Evolutionary conservation across 2,329 filamentous ascomycete species (phyloP), one percentile per base, ranked within the genome.

Genomic region (Emmonsia crescens): DNA sequence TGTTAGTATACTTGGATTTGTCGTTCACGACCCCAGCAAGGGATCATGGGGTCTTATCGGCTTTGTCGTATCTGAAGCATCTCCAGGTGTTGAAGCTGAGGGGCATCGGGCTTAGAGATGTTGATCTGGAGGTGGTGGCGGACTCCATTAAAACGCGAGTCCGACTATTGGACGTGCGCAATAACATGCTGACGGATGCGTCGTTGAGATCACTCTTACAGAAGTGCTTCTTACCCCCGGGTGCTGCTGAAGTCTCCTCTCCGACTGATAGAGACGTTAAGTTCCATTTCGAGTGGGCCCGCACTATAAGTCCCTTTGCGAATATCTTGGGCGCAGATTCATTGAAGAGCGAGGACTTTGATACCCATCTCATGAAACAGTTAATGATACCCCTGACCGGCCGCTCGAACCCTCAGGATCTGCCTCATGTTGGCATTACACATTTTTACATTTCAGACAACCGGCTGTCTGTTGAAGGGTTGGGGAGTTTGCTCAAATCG

Each of bases 401-500:
- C 10, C 78, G 79, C 57, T 77, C 83, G 36, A 78, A 80, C 44
- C 78, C 85, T 33, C 83, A 85, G 65, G 78, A 83, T 64, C 73
- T 80, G 1, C 76, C 80, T 27, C 76, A 80, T 66, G 73, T 75
- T 10, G 84, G 84, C 2, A 78, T 85, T 44, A 85, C 83, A 0
- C 83, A 86, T 71, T 72, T 86, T 2, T 84, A 83, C 66, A 77
- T 86, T 16, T 77, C 83, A 3, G 77, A 78, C 8, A 86, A 86
- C 61, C 66, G 73, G 2, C 69, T 86, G 5, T 83, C 81, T 1
- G 77, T 82, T 0, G 82, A 84, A 68, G 83, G 82, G 0, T 72
- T 83, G 5, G 80, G 79, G 3, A 79, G 78, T 19, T 72, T 86
- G 5, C 67, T 85, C 12, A 72, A 78, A 57, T 82, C 82, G 8